Base-by-base conservation (phyloP, 2,329 filamentous ascomycete species). In the Cordyceps cicadae region DNA sequence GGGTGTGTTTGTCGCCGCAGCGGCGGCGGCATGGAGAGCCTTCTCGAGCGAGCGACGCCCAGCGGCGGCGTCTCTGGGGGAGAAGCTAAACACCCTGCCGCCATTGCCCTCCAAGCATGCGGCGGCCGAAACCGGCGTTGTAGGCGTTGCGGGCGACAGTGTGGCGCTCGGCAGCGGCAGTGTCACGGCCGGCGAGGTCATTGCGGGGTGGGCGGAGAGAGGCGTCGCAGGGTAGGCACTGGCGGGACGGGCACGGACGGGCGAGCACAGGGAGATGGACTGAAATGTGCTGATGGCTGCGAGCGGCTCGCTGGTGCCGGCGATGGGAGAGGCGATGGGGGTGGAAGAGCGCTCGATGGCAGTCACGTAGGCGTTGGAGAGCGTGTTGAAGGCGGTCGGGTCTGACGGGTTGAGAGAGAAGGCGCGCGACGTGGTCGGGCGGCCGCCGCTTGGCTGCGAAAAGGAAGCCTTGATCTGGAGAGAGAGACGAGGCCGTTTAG, bases 331-430 rank as follows among this genome's bases (percentile, higher is more conserved):
- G 32, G 81, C 79, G 53, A 43, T 15, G 37, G 55, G 55, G 14
- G 61, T 59, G 12, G 55, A 45, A 24, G 53, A 15, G 63, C 82
- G 80, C 70, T 85, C 83, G 58, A 87, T 85, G 63, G 84, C 81
- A 3, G 81, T 82, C 29, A 81, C 80, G 67, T 87, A 87, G 63
- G 84, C 81, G 71, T 87, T 87, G 59, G 84, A 85, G 45, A 87
- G 77, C 2, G 85, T 87, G 71, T 87, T 87, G 74, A 86, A 86
- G 24, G 83, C 76, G 1, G 85, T 87, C 3, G 83, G 82, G 37
- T 84, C 85, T 62, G 77, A 80, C 34, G 82, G 80, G 65, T 86
- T 79, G 45, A 81, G 65, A 45, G 67, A 61, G 59, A 70, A 71
- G 52, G 67, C 68, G 62, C 69, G 66, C 17, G 66, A 64, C 24